Evolutionary conservation across 2,329 filamentous ascomycete species (phyloP).

Genomic region (Aspergillus luchuensis): DNA sequence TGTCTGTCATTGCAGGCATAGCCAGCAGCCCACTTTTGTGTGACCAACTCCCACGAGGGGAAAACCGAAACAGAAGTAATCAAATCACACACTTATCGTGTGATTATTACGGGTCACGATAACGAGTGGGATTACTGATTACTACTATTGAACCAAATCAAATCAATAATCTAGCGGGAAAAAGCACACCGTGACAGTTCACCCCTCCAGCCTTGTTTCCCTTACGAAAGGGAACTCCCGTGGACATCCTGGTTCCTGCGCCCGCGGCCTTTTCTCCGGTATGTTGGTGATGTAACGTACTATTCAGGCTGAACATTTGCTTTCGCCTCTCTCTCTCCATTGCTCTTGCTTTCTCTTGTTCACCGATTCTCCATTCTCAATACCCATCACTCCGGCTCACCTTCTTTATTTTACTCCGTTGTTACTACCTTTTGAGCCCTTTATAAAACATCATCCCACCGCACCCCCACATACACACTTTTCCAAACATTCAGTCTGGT

Average conservation of each 20-base stretch:
- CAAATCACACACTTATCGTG: too few species aligned
- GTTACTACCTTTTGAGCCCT: too few species aligned
- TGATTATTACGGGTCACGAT: too few species aligned
- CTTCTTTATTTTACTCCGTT: conserved; percentile 12
- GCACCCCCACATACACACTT: not conserved
- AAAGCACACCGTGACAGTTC: not conserved
- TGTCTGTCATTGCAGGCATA: not conserved
- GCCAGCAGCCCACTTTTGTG: not conserved
- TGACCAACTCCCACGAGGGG: too few species aligned
- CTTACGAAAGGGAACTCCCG: not conserved
- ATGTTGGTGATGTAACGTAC: conserved; percentile 4
- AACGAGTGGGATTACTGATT: too few species aligned
- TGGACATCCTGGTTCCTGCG: not conserved
- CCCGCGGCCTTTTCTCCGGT: conserved; percentile 1
- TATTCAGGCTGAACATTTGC: not conserved
- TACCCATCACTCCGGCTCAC: not conserved
- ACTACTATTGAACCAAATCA: too few species aligned
- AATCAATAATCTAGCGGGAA: too few species aligned
- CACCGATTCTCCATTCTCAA: not conserved
- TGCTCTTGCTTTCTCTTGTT: not conserved
- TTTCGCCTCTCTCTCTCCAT: not conserved
- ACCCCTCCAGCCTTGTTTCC: not conserved
- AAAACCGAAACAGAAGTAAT: too few species aligned
- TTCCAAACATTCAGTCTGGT: not conserved
- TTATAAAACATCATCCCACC: not conserved